These are phyloP conservation scores for Dendrostoma leiphaemia DNA, from an alignment of 2,329 filamentous ascomycete species.

Conservation along the genomic window DNA sequence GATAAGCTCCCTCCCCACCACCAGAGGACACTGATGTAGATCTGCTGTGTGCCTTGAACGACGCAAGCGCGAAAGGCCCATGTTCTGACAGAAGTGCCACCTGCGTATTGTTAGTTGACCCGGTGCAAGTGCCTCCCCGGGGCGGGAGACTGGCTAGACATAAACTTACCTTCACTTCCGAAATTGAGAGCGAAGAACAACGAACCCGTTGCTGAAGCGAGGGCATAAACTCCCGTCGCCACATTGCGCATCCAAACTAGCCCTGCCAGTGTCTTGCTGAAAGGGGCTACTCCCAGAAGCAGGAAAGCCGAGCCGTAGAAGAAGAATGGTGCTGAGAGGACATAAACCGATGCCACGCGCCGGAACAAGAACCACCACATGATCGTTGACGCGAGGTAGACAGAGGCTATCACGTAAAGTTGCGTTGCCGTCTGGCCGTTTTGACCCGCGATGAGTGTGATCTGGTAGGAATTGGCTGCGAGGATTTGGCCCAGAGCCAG, in stretches of 20 bases:
- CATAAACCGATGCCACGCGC: constrained; percentile 49
- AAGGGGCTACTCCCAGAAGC: constrained; percentile 57
- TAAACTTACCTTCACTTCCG: constrained; percentile 60
- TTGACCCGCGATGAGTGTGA: constrained; percentile 61
- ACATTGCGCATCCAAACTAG: constrained; percentile 55
- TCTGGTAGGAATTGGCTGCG: constrained; percentile 62
- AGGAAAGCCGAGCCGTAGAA: constrained; percentile 60
- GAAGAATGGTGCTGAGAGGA: constrained; percentile 55
- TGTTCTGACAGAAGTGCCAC: constrained; percentile 56
- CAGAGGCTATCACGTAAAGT: constrained; percentile 55
- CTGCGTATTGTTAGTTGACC: too few species aligned
- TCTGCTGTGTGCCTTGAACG: constrained; percentile 63
- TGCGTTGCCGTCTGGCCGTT: constrained; percentile 55
- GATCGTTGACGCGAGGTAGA: constrained; percentile 54
- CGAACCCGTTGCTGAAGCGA: constrained; percentile 60
- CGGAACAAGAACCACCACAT: constrained; percentile 62
- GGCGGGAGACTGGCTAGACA: too few species aligned
- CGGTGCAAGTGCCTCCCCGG: too few species aligned
- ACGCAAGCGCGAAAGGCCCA: constrained; percentile 66
- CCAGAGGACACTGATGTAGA: constrained; percentile 62
- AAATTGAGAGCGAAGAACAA: constrained; percentile 67
- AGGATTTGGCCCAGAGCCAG: constrained; percentile 60
- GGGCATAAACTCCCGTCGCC: constrained; percentile 58
- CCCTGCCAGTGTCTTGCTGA: constrained; percentile 33
- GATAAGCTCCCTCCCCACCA: constrained; percentile 59